Evolutionary conservation across 2,329 filamentous ascomycete genomes (phyloP).

Genomic region (Massarina eburnea): DNA sequence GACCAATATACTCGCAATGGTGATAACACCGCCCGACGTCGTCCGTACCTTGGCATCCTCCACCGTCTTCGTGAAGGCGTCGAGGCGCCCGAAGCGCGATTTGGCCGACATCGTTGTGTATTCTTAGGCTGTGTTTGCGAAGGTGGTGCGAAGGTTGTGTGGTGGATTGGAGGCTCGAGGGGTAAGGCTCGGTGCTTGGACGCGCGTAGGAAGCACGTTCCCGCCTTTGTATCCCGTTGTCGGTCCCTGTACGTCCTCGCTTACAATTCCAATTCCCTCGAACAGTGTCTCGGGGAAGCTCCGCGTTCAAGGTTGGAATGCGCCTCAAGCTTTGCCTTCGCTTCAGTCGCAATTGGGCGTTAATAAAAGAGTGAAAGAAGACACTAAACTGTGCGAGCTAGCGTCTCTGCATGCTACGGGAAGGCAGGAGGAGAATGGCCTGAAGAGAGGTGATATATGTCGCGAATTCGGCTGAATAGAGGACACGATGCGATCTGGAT

Average conservation of each 20-base stretch:
- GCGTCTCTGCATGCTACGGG: conserved; percentile 12
- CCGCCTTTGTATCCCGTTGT: no score
- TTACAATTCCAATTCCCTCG: neutral
- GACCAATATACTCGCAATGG: conserved; percentile 83
- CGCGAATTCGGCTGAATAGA: conserved; percentile 32
- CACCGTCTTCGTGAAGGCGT: conserved; percentile 98
- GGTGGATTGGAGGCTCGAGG: neutral
- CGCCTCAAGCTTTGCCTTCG: neutral
- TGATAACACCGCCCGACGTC: conserved; percentile 92
- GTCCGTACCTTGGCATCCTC: conserved; percentile 97
- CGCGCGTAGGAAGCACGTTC: no score
- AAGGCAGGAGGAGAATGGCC: conserved; percentile 5
- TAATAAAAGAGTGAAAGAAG: conserved; percentile 12
- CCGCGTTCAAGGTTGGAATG: neutral
- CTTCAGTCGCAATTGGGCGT: neutral
- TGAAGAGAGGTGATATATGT: conserved; percentile 13
- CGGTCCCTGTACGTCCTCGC: neutral
- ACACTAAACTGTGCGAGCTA: conserved; percentile 12
- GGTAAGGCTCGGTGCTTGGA: no score
- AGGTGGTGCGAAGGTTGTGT: neutral
- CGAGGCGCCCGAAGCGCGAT: conserved; percentile 92
- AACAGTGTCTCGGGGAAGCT: neutral
- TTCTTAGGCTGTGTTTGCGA: conserved; percentile 3
- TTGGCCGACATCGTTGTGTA: conserved; percentile 72
- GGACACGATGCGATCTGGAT: conserved; percentile 31